Evolutionary conservation across 495 filamentous ascomycete genomes (phyloP).

Genomic region (Neurospora sp.): DNA sequence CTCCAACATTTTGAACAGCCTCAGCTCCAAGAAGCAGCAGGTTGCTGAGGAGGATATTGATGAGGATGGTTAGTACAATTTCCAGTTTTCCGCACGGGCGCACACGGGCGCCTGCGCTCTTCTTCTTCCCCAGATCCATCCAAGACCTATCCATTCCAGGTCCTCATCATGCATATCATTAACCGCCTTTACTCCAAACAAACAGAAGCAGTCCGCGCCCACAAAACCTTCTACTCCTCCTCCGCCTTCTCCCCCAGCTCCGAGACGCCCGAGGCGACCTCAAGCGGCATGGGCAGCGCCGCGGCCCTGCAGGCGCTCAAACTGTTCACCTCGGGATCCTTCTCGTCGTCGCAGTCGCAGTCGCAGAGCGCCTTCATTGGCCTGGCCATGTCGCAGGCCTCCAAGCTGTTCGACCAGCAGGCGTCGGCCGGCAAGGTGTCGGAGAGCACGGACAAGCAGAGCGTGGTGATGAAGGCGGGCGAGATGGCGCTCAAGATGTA

Average conservation of each 20-base stretch:
- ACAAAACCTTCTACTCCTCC: constrained; percentile 42
- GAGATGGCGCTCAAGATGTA: constrained; percentile 49
- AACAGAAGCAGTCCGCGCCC: constrained; percentile 41
- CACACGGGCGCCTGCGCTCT: too few relatives aligned
- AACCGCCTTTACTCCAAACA: background rate
- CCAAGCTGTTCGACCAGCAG: constrained; percentile 44
- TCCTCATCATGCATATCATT: background rate
- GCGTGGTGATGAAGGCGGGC: constrained; percentile 40
- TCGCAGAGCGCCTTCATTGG: constrained; percentile 38
- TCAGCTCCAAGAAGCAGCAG: constrained; percentile 39
- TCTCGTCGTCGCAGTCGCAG: constrained; percentile 14
- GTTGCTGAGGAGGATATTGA: constrained; percentile 46
- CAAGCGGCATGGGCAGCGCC: constrained; percentile 42
- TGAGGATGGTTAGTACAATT: constrained; percentile 36
- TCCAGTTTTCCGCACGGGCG: background rate
- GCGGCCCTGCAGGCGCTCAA: constrained; percentile 62
- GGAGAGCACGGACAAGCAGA: constrained; percentile 38
- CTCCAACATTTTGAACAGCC: constrained; percentile 34
- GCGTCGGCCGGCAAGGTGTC: constrained; percentile 35
- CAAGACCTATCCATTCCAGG: background rate
- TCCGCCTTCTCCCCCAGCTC: background rate
- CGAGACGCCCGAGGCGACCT: constrained; percentile 20
- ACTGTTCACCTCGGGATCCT: constrained; percentile 43
- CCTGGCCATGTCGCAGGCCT: constrained; percentile 43
- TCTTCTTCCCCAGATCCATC: background rate